A percentile compares a stretch with the other conserved stretches of the same genome.
These are phyloP conservation scores for Apophysomyces variabilis DNA, from an alignment of 371 early-diverging fungal genomes.

Conservation along the genomic window DNA sequence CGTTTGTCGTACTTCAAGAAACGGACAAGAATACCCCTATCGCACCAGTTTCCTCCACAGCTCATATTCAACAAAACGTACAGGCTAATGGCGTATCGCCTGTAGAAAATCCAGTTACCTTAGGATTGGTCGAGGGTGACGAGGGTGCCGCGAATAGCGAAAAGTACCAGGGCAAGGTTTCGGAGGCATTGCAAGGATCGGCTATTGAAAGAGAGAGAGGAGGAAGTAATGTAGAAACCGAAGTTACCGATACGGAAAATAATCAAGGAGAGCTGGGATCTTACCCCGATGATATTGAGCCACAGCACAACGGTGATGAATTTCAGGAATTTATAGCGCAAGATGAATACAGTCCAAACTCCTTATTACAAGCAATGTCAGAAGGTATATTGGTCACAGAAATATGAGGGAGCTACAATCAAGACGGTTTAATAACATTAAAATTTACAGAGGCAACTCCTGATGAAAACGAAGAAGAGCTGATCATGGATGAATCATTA, in stretches of 20 bases:
- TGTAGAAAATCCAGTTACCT: neutral
- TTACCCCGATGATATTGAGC: slow-evolving; percentile 14
- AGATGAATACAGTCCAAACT: slow-evolving; percentile 24
- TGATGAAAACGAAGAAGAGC: slow-evolving; percentile 53
- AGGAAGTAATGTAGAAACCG: neutral
- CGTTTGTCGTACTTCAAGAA: neutral
- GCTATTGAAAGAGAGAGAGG: slow-evolving; percentile 1
- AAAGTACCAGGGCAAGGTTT: neutral
- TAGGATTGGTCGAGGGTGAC: neutral
- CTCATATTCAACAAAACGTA: neutral
- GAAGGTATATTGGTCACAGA: slow-evolving; percentile 14
- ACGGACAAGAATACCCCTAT: slow-evolving; percentile 3
- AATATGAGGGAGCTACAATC: neutral
- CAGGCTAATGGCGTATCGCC: neutral
- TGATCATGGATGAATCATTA: slow-evolving; percentile 49
- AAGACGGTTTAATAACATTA: neutral
- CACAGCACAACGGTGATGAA: slow-evolving; percentile 19
- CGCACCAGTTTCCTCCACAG: neutral
- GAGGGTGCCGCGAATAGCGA: neutral
- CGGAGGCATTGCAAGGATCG: neutral
- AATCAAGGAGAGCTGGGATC: slow-evolving; percentile 2
- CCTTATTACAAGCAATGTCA: slow-evolving; percentile 25
- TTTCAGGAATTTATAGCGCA: slow-evolving; percentile 21
- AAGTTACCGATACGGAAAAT: neutral
- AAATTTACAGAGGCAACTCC: slow-evolving; percentile 20